Evolutionary conservation across 192 early-diverging fungal species (phyloP), one percentile per base, ranked within the genome.

Genomic region (Haplosporangium gracile): DNA sequence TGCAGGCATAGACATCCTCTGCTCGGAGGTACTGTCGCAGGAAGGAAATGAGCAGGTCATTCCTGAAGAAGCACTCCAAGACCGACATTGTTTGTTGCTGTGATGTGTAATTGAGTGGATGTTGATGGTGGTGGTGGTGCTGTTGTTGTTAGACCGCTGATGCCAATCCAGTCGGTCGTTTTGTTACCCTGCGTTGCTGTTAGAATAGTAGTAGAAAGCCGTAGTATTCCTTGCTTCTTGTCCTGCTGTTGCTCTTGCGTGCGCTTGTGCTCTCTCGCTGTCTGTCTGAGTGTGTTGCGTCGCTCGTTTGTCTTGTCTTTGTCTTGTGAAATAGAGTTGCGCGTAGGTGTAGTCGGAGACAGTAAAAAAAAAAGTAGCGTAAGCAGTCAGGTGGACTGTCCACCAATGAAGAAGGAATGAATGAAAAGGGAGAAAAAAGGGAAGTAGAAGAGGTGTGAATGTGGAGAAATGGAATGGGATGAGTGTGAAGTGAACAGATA

Each of bases 21-120:
- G 60, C 60, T 8, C 60, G 60, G 4, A 65, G 60, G 60, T 65
- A 65, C 29, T 65, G 60, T 9, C 60, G 60, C 29, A 65, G 8
- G 60, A 65, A 65, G 60, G 26, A 65, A 65, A 65, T 65, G 60
- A 65, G 60, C 60, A 65, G 29, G 60, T 65, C 60, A 65, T 65
- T 65, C 60, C 60, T 65, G 60, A 65, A 65, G 60, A 65, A 65
- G 60, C 26, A 13, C 26, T 65, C 60, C 29, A 32, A 65, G 9
- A 65, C 60, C 9, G 60, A 4, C 60, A 65, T 65, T 10, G 60
- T 65, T 26, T 57, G 55, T 57, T n/a, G 20, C 55, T 60, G 55
- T 1, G 22, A 60, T 24, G 60, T 65, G 29, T 65, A 29, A 4
- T 65, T 26, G n/a, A 26, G 60, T 65, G 29, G 11, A 20, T 36